Evolutionary conservation across 495 filamentous ascomycete species (phyloP), one percentile per base, ranked within the genome.

Genomic region (Hyaloscypha finlandica): DNA sequence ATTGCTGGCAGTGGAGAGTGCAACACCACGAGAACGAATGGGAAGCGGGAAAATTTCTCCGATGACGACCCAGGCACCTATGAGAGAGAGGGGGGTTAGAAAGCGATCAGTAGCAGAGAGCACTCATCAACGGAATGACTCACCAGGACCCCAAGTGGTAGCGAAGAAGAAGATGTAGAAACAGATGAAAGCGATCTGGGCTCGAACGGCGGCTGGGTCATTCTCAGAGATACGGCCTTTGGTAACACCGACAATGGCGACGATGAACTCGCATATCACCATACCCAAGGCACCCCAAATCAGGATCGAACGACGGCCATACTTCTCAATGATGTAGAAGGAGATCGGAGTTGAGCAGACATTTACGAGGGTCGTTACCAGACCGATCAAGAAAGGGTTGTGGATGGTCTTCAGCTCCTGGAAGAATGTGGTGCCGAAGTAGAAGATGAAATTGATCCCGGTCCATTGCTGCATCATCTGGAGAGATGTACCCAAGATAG

Each of bases 31-130:
- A 22, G 91, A 89, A 71, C 92, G 89, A 78, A 94, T 93, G 57
- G 88, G 89, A 45, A 95, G 86, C 31, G 91, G 91, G 86, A 88
- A 95, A 80, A 93, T 90, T 80, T 95, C 92, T 68, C 92, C 92
- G 68, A 94, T 92, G 69, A 94, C 84, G 65, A 95, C 89, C 92
- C 92, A 90, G 1, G 72, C 72, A 42, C 87, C 83, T 67, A 32
- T 52, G 19, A 9, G 11, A 37, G 45, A 45, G 32, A 60, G 63
- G 66, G 58, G 45, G 14, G 14, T 62, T 33, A 63, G 32, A n/a
- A 16, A 39, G 12, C 0, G 32, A 12, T 22, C 73, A 86, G 25
- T 89, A 86, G 75, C 82, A 89, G 35, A 88, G 74, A 59, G 80
- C 75, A 8, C 35, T 37, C 11, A 9, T 30, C 30, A 12, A n/a